These are phyloP conservation scores for Irpex sp. DNA, from an alignment of 1,284 basidiomycete genomes.

Conservation along the genomic window DNA sequence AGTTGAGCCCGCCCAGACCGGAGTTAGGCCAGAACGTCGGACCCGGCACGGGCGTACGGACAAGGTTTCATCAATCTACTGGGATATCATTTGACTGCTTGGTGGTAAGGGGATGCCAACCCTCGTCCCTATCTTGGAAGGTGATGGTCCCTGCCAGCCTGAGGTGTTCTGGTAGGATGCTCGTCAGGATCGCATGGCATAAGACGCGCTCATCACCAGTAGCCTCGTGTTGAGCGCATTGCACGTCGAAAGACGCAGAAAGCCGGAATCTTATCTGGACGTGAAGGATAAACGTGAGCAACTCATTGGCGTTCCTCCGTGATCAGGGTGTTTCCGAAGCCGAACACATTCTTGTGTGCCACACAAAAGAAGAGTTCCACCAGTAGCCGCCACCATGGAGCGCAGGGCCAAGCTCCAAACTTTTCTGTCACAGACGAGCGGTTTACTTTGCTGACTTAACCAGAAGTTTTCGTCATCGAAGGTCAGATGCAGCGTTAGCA, in stretches of 20 bases:
- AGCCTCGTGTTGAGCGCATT: conserved; percentile 7
- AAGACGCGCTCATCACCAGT: conserved; percentile 2
- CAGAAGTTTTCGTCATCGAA: not conserved
- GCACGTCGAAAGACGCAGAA: not conserved
- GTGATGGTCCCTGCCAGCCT: conserved; percentile 9
- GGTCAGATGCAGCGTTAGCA: not conserved
- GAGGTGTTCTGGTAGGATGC: not conserved
- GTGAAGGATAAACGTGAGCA: not conserved
- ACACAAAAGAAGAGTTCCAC: not conserved
- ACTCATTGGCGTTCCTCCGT: not conserved
- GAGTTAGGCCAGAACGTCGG: conserved; percentile 11
- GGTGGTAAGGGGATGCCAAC: not conserved
- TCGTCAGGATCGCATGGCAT: not conserved
- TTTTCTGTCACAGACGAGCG: not conserved
- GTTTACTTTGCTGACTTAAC: not conserved
- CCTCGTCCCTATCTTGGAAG: not conserved
- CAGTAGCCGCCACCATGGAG: not conserved
- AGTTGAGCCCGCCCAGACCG: conserved; percentile 5
- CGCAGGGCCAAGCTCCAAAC: not conserved
- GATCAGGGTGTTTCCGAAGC: not conserved
- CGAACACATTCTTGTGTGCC: not conserved
- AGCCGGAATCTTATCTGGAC: conserved; percentile 7
- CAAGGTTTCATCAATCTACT: conserved; percentile 6
- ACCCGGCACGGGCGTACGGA: conserved; percentile 4
- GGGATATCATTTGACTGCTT: not conserved